Conservation (phyloP, 805 yeast genomes). For the Cyberlindnera sargentensis region DNA sequence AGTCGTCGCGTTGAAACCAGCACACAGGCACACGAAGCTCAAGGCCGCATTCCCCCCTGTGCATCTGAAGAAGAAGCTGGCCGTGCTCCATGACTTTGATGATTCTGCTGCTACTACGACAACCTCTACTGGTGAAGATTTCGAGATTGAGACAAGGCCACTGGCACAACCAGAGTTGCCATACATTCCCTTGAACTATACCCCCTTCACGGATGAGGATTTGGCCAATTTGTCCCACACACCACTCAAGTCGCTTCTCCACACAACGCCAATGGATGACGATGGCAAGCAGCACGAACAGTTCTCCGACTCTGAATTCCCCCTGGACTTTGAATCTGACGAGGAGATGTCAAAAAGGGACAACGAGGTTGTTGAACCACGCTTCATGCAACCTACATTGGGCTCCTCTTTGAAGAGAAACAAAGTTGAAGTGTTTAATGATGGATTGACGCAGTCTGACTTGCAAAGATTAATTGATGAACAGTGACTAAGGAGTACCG, state of each 20-base stretch:
- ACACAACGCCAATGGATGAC: neutral
- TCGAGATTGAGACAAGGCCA: constrained; percentile 45
- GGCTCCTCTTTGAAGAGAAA: constrained; percentile 14
- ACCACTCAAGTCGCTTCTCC: constrained; percentile 1
- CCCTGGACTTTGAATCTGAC: constrained; percentile 22
- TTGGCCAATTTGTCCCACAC: constrained; percentile 20
- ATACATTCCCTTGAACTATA: constrained; percentile 38
- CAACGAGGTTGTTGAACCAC: constrained; percentile 4
- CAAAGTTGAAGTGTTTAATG: constrained; percentile 9
- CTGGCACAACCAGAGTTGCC: constrained; percentile 30
- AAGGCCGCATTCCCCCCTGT: neutral
- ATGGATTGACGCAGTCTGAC: constrained; percentile 19
- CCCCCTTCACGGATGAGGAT: constrained; percentile 32
- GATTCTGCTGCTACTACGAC: neutral
- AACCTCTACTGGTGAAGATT: constrained; percentile 21
- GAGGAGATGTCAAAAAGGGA: constrained; percentile 14
- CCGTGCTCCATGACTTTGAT: neutral
- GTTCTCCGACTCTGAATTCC: constrained; percentile 10
- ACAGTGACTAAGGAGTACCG: neutral
- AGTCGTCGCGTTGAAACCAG: constrained; percentile 1
- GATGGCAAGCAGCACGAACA: neutral
- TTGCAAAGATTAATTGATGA: constrained; percentile 19
- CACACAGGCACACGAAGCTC: neutral
- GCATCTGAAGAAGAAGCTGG: neutral
- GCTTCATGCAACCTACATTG: constrained; percentile 23